Evolutionary conservation across 139 green algal genomes (phyloP).

Genomic region (Penium margaritaceum): DNA sequence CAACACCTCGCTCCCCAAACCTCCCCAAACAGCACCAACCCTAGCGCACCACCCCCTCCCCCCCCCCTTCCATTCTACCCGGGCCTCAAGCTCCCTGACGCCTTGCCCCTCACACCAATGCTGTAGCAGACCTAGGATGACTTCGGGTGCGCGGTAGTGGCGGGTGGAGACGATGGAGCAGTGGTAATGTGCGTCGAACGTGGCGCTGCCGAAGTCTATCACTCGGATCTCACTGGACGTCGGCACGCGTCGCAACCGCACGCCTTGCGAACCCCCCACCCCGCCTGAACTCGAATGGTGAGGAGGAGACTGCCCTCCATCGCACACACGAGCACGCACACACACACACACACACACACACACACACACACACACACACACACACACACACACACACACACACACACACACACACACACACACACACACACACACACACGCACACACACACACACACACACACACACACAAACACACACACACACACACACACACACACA

Average conservation of each 20-base stretch:
- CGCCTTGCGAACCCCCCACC: not conserved
- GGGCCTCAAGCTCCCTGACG: not conserved
- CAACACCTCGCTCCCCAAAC: no score
- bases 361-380: no score
- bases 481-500: no score
- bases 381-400: no score
- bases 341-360: not conserved
- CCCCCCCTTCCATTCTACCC: not conserved
- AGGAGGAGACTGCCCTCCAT: not conserved
- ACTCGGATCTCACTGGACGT: conserved; percentile 63
- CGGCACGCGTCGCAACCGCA: conserved; percentile 54
- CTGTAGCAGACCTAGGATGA: conserved; percentile 68
- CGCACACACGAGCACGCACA: not conserved
- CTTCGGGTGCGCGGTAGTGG: conserved; percentile 91
- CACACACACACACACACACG: no score
- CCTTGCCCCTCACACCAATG: not conserved
- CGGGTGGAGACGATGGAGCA: conserved; percentile 75
- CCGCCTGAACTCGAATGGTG: not conserved
- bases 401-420: no score
- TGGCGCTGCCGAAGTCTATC: conserved; percentile 96
- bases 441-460: no score
- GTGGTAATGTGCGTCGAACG: conserved; percentile 88
- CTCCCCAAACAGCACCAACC: not conserved
- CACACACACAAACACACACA: no score
- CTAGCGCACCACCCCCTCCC: not conserved